These are phyloP conservation scores for Ostreobium quekettii DNA, from an alignment of 139 green algal species.

Conservation along the genomic window DNA sequence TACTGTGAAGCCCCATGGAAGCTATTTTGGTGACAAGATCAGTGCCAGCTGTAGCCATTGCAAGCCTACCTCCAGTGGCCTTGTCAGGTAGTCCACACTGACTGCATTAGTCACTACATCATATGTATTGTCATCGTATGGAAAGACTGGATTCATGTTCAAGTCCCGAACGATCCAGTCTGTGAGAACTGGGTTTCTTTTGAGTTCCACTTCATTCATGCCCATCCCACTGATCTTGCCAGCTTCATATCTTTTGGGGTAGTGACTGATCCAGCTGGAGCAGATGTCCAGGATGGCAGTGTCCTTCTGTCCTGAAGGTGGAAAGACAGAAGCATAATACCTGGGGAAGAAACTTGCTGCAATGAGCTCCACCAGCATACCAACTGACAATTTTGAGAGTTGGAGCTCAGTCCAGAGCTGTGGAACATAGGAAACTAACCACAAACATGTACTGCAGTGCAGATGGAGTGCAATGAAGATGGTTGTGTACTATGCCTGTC, in stretches of 20 bases:
- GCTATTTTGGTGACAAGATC: too few species aligned
- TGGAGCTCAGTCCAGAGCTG: neutral
- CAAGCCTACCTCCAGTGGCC: slow-evolving; percentile 66
- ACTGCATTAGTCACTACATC: slow-evolving; percentile 72
- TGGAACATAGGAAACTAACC: neutral
- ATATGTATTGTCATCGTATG: slow-evolving; percentile 76
- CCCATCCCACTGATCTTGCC: slow-evolving; percentile 61
- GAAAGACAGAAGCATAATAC: slow-evolving; percentile 62
- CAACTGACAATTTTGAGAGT: neutral
- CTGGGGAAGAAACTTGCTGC: slow-evolving; percentile 18
- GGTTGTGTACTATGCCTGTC: too few species aligned
- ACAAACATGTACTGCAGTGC: neutral
- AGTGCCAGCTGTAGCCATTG: too few species aligned
- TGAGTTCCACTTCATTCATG: slow-evolving; percentile 76
- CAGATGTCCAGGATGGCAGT: slow-evolving; percentile 73
- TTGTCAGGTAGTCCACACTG: slow-evolving; percentile 76
- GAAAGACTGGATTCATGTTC: slow-evolving; percentile 55
- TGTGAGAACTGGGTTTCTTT: slow-evolving; percentile 54
- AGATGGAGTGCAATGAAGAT: neutral
- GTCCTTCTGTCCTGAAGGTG: slow-evolving; percentile 36
- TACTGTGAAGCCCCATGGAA: too few species aligned
- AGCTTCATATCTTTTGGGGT: slow-evolving; percentile 68
- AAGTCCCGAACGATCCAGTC: slow-evolving; percentile 63
- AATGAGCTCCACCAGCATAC: neutral
- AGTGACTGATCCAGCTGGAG: slow-evolving; percentile 74